Evolutionary conservation across 495 filamentous ascomycete genomes (phyloP).

Genomic region (Tuber borchii): DNA sequence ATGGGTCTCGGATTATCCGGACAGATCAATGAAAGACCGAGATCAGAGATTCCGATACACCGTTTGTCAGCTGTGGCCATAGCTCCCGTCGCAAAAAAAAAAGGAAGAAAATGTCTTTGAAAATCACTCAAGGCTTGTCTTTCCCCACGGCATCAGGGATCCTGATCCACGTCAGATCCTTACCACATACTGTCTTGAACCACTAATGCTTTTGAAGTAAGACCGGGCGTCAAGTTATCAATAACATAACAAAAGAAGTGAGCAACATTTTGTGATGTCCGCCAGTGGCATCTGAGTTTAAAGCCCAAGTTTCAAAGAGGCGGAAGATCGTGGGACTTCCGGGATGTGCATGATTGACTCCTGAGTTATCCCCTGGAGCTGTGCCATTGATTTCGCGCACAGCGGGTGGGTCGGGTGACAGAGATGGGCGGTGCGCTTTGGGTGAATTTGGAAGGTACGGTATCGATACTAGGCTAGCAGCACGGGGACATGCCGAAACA

Average conservation of each 20-base stretch:
- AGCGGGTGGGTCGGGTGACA: neutral
- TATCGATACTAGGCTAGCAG: neutral
- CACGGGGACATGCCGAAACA: neutral
- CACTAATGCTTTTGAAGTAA: neutral
- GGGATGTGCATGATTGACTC: neutral
- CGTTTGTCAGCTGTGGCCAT: neutral
- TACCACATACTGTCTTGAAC: neutral
- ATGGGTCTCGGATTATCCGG: neutral
- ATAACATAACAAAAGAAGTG: neutral
- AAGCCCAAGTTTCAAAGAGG: neutral
- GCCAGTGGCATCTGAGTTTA: neutral
- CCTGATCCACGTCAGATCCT: neutral
- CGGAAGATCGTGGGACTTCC: neutral
- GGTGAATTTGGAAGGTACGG: neutral
- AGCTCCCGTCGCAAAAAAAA: neutral
- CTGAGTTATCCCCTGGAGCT: neutral
- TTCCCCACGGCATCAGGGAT: neutral
- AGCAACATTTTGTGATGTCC: neutral
- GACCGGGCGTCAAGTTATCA: neutral
- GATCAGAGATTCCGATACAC: neutral
- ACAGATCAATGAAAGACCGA: neutral
- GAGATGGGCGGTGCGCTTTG: neutral
- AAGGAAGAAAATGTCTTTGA: conserved; percentile 1
- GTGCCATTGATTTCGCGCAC: neutral
- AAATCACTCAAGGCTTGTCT: neutral